Evolutionary conservation across 306 rosid species (phyloP), one percentile per base, ranked within the genome.

Genomic region (Alnus rubra): DNA sequence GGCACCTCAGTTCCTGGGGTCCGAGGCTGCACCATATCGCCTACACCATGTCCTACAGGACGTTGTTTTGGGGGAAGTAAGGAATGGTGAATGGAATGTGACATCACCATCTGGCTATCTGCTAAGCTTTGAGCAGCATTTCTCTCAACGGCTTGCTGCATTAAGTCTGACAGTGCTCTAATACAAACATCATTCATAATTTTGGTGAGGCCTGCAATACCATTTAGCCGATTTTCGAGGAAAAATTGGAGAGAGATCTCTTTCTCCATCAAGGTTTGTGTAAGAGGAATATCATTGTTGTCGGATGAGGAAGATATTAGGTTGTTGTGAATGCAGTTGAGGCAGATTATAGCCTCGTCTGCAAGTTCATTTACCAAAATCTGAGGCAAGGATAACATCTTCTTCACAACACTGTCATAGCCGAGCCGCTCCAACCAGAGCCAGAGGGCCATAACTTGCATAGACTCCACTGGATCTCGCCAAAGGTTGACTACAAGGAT

Each of bases 381-480:
- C 33, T 19, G 12, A 2, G 94, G 97, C 58, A 92, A 67, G 3
- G 84, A 19, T 0, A 80, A 28, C 12, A 87, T 75, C 11, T 75
- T 88, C 4, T 55, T 68, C 14, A 90, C 88, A 6, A 86, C 67
- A 28, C 88, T 80, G 15, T 44, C 76, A 54, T 82, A 90, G 0
- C 94, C 90, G 9, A 48, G 76, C n/a, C 50, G 77, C 83, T 94
- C 98, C 33, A 94, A 48, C 97, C 97, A 94, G 39, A 92, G 88
- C 91, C 97, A 90, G 56, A 92, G 71, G 1, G 88, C 91, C 74
- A 90, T 44, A 0, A 89, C 72, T 33, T 86, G 91, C 84, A 92
- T 86, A 18, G 93, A 78, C 65, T 94, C 93, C 1, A 75, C 28
- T 0, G 97, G 94, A 4, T 92, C 94, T 0, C 97, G 79, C 8